Evolutionary conservation across 1,139 yeast species (phyloP), one percentile per base, ranked within the genome.

Genomic region (Taphrina betulina): DNA sequence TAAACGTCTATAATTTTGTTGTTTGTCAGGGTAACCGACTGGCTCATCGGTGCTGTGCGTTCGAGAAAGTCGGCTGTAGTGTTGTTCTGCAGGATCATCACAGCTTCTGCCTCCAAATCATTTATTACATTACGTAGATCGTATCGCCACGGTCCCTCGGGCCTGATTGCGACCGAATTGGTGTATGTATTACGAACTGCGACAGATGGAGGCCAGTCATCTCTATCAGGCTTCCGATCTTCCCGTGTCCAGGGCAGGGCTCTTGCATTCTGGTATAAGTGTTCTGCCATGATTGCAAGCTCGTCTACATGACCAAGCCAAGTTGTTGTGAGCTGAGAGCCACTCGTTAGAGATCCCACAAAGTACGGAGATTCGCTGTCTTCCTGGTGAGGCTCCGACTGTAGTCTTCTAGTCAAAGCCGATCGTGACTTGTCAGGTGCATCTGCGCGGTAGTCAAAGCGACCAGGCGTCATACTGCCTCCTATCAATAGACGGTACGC

Each of bases 261-360:
- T 10, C 8, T 8, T 34, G 37, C 37, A 8, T 8, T 16, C 37
- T 7, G 5, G 44, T 56, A 56, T 22, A 57, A 46, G 36, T 51
- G 35, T 17, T 57, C 44, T 28, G 57, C 53, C 60, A 58, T 57
- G 40, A 58, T 51, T 16, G 56, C 60, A 41, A 51, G 53, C 34
- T 58, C 57, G 53, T 58, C 59, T 34, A 34, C 38, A 2, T 16
- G 8, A 16, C 14, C 17, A 10, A 10, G 17, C 19, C 42, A 37
- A n/a, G n/a, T n/a, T n/a, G n/a, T n/a, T n/a, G n/a, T n/a, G n/a
- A n/a, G n/a, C n/a, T n/a, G n/a, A n/a, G n/a, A n/a, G n/a, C n/a
- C n/a, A n/a, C n/a, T n/a, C n/a, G n/a, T n/a, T n/a, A n/a, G n/a
- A n/a, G n/a, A n/a, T n/a, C n/a, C n/a, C n/a, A n/a, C n/a, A n/a